Percentiles rank a stretch among this genome's conserved stretches.
Evolutionary conservation across 441 rosid species (phyloP).

Genomic region (Jatropha multifida): DNA sequence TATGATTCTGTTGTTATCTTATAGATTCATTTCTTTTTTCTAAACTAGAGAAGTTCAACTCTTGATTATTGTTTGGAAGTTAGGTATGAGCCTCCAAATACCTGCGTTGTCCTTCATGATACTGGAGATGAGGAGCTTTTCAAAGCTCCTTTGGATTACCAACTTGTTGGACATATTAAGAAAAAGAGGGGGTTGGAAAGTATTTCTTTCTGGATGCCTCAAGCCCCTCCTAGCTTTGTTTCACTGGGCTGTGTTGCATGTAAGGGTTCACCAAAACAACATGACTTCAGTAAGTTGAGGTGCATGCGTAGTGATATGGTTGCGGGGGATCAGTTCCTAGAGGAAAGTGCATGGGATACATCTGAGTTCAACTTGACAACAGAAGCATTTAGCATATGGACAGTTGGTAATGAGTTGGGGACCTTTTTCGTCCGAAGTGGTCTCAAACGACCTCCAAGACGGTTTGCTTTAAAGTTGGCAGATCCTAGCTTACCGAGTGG

Average conservation of each 20-base stretch:
- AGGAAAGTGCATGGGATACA: constrained; percentile 94
- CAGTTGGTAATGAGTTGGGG: constrained; percentile 70
- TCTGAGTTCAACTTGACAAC: constrained; percentile 56
- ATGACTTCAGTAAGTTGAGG: constrained; percentile 64
- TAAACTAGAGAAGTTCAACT: constrained; percentile 8
- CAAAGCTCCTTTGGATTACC: constrained; percentile 67
- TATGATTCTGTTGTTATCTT: not conserved
- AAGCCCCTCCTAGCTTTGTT: constrained; percentile 96
- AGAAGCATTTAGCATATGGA: constrained; percentile 91
- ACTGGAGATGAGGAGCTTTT: constrained; percentile 65
- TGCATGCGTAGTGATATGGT: constrained; percentile 91
- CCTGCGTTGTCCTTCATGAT: constrained; percentile 79
- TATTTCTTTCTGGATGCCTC: constrained; percentile 95
- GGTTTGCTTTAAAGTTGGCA: constrained; percentile 91
- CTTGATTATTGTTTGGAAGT: constrained; percentile 22
- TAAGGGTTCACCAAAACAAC: constrained; percentile 75
- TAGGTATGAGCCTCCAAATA: constrained; percentile 91
- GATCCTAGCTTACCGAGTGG: constrained; percentile 57
- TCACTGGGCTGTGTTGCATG: constrained; percentile 88
- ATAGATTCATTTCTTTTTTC: constrained; percentile 14
- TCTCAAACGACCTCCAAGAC: constrained; percentile 82
- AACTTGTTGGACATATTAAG: constrained; percentile 81
- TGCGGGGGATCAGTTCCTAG: constrained; percentile 76
- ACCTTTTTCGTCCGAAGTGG: constrained; percentile 85
- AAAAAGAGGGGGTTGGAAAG: constrained; percentile 80